These are phyloP conservation scores for Flaveria bidentis DNA, from an alignment of 129 eudicot species.

Conservation along the genomic window DNA sequence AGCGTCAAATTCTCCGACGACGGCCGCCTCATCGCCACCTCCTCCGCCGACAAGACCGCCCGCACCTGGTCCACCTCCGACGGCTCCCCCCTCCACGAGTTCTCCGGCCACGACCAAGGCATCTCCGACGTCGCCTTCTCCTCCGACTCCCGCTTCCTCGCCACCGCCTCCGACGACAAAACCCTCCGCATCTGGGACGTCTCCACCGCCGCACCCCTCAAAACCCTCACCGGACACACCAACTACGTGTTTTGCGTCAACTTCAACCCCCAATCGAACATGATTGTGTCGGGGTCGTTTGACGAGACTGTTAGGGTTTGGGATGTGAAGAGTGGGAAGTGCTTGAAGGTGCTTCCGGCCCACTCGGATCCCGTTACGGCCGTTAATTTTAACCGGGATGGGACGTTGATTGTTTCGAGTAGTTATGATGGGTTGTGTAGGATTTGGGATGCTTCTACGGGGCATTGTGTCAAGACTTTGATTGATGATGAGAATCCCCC, in stretches of 20 bases:
- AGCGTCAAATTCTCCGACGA: constrained; percentile 85
- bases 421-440: constrained; percentile 92
- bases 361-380: constrained; percentile 98
- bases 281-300: constrained; percentile 83
- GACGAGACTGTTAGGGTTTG: constrained; percentile 97
- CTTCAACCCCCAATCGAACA: constrained; percentile 75
- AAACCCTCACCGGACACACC: constrained; percentile 82
- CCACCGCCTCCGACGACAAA: constrained; percentile 94
- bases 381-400: constrained; percentile 73
- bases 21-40: constrained; percentile 79
- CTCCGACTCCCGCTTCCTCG: constrained; percentile 73
- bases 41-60: constrained; percentile 91
- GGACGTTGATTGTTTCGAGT: constrained; percentile 74
- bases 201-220: constrained; percentile 53
- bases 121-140: constrained; percentile 93
- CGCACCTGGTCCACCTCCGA: constrained; percentile 54
- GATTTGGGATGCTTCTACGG: constrained; percentile 93
- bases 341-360: constrained; percentile 88
- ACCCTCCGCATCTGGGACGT: constrained; percentile 81
- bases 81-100: constrained; percentile 42
- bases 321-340: constrained; percentile 86
- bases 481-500: constrained; percentile 98
- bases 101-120: constrained; percentile 76
- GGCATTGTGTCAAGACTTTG: constrained; percentile 91
- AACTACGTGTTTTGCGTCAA: constrained; percentile 76